phyloP scores from a whole-genome alignment of 768 basidiomycete species.

The Trametes villosa region DNA sequence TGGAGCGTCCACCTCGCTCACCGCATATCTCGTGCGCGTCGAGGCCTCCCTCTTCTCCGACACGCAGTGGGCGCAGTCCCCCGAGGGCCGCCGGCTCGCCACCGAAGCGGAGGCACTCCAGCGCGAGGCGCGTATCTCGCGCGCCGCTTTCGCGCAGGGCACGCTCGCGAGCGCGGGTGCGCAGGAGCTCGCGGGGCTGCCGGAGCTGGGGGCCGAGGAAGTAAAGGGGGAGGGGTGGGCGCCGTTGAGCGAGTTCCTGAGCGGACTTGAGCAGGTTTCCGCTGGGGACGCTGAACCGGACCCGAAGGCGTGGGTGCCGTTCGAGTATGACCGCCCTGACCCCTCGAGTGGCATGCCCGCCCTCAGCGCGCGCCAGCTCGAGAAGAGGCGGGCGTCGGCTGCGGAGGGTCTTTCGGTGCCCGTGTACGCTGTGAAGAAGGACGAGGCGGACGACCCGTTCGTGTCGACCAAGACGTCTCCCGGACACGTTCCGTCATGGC shows the following conservation, averaged over 20 bases:
- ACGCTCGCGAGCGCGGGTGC: not conserved
- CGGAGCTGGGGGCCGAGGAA: not conserved
- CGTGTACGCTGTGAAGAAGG: not conserved
- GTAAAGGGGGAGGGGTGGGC: not conserved
- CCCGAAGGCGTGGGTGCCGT: not conserved
- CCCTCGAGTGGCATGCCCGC: too few relatives aligned
- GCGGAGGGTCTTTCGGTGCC: not conserved
- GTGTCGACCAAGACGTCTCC: too few relatives aligned
- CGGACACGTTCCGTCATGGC: too few relatives aligned
- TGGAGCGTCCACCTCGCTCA: not conserved
- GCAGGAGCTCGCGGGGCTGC: not conserved
- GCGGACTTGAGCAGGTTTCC: not conserved
- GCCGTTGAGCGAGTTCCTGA: not conserved
- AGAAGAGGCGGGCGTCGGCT: not conserved
- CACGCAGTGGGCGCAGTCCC: not conserved
- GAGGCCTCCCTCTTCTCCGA: not conserved
- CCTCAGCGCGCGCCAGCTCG: not conserved
- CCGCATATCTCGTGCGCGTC: not conserved
- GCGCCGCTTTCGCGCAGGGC: not conserved
- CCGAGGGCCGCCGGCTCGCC: not conserved
- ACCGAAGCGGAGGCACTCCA: not conserved
- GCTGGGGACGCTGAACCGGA: not conserved
- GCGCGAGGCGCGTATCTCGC: not conserved
- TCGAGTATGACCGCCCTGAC: too few relatives aligned
- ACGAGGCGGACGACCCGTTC: too few relatives aligned